These are phyloP conservation scores for Fusarium algeriense DNA, from an alignment of 2,329 filamentous ascomycete species.

Conservation along the genomic window DNA sequence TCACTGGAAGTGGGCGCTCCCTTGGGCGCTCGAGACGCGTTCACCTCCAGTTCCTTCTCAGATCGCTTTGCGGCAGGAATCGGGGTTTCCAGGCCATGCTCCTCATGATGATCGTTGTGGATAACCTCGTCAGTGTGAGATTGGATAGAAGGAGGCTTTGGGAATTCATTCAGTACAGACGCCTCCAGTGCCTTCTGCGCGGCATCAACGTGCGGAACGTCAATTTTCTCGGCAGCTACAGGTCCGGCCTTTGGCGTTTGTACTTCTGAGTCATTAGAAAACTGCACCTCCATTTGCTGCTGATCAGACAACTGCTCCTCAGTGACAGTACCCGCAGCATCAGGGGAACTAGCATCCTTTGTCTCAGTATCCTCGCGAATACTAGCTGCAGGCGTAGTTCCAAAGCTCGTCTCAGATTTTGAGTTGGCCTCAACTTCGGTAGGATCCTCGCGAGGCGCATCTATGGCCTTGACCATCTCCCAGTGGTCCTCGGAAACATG, in stretches of 20 bases:
- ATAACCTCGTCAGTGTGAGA: constrained; percentile 10
- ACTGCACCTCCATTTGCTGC: constrained; percentile 1
- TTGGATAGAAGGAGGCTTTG: constrained; percentile 34
- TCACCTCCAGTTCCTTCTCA: background rate
- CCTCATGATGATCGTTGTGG: constrained; percentile 10
- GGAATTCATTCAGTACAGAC: constrained; percentile 26
- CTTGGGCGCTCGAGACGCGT: background rate
- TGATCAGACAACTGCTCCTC: background rate
- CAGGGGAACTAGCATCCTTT: constrained; percentile 1
- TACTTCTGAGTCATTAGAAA: constrained; percentile 19
- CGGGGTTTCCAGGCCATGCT: background rate
- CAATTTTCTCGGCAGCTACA: background rate
- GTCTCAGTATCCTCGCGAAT: constrained; percentile 20
- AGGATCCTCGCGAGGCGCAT: constrained; percentile 12
- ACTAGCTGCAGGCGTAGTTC: constrained; percentile 26
- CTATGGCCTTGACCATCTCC: constrained; percentile 26
- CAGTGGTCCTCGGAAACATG: constrained; percentile 28
- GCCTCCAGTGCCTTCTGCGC: constrained; percentile 13
- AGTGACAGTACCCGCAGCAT: background rate
- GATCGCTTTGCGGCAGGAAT: background rate
- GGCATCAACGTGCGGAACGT: constrained; percentile 1
- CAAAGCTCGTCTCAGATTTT: constrained; percentile 39
- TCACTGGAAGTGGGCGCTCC: constrained; percentile 34
- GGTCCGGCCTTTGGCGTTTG: constrained; percentile 19
- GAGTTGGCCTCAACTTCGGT: constrained; percentile 29